Evolutionary conservation across 495 filamentous ascomycete genomes (phyloP).

Genomic region (Penicillium coffeae): DNA sequence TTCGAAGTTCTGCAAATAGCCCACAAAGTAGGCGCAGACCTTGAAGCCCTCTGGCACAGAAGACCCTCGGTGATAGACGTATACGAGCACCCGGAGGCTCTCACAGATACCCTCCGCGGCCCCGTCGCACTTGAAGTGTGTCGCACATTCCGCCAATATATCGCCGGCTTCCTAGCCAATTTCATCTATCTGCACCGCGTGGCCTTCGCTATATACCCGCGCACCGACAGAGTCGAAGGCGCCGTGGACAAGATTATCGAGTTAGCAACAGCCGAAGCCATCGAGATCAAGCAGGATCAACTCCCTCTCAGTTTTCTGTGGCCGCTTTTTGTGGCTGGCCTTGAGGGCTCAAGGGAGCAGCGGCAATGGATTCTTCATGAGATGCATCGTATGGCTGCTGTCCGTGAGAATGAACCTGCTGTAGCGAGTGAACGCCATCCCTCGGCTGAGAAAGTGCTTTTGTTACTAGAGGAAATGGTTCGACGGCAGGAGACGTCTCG

Average conservation of each 20-base stretch:
- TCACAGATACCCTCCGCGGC: constrained; percentile 23
- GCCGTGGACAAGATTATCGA: constrained; percentile 40
- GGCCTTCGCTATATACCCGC: constrained; percentile 41
- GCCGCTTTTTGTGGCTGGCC: constrained; percentile 36
- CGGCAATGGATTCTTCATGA: constrained; percentile 34
- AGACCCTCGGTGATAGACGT: constrained; percentile 35
- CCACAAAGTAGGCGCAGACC: constrained; percentile 37
- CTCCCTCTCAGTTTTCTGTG: constrained; percentile 36
- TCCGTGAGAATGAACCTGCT: constrained; percentile 3
- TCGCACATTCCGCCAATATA: constrained; percentile 35
- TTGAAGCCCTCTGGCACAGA: constrained; percentile 36
- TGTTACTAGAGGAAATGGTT: constrained; percentile 38
- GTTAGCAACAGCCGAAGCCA: constrained; percentile 31
- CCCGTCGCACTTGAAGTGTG: constrained; percentile 28
- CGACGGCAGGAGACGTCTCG: constrained; percentile 36
- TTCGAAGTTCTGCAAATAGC: constrained; percentile 42
- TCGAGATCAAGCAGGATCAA: constrained; percentile 6
- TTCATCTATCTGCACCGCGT: constrained; percentile 42
- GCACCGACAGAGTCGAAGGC: constrained; percentile 38
- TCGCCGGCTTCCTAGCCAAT: constrained; percentile 40
- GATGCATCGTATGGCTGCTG: constrained; percentile 32
- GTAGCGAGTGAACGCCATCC: constrained; percentile 23
- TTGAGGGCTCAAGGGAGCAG: constrained; percentile 35
- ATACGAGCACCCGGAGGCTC: constrained; percentile 23
- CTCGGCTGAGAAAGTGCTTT: constrained; percentile 26